A percentile compares a stretch with the other conserved stretches of the same genome.
These are phyloP conservation scores for Neocatenulostroma microsporum DNA, from an alignment of 2,329 filamentous ascomycete species.

Conservation along the genomic window DNA sequence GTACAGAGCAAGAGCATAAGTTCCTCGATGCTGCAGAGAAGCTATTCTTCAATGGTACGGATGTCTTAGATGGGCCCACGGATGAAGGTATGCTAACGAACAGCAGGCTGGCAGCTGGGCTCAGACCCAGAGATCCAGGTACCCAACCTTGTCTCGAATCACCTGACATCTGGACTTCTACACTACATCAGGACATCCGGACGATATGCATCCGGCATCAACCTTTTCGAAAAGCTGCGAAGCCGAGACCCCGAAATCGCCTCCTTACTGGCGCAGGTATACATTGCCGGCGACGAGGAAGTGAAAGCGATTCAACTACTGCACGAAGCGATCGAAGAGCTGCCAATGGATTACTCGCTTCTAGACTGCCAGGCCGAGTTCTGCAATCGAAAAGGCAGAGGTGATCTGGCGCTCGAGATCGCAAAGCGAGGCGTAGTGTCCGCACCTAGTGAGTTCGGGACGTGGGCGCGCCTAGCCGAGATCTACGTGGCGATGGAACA, in stretches of 20 bases:
- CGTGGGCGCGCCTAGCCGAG: slow-evolving; percentile 88
- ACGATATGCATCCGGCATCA: slow-evolving; percentile 89
- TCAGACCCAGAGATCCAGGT: slow-evolving; percentile 97
- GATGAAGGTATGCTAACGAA: slow-evolving; percentile 7
- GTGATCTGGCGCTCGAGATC: slow-evolving; percentile 82
- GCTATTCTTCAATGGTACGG: slow-evolving; percentile 79
- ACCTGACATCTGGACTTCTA: slow-evolving; percentile 84
- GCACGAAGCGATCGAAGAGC: slow-evolving; percentile 78
- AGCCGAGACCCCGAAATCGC: slow-evolving; percentile 88
- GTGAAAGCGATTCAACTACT: slow-evolving; percentile 88
- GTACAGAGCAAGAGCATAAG: slow-evolving; percentile 94
- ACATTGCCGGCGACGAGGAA: slow-evolving; percentile 93
- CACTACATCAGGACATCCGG: slow-evolving; percentile 95
- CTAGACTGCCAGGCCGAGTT: slow-evolving; percentile 92
- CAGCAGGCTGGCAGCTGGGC: slow-evolving; percentile 79
- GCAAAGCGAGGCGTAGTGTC: slow-evolving; percentile 92
- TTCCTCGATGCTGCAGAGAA: slow-evolving; percentile 92
- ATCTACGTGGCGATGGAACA: slow-evolving; percentile 91
- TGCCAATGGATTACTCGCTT: slow-evolving; percentile 96
- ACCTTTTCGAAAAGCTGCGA: slow-evolving; percentile 92
- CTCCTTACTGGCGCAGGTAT: slow-evolving; percentile 79
- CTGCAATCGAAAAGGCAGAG: slow-evolving; percentile 76
- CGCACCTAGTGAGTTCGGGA: slow-evolving; percentile 92
- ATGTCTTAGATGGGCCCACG: too few relatives aligned
- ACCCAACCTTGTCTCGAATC: slow-evolving; percentile 92